Evolutionary conservation across 305 asterid genomes (phyloP).

Genomic region (Fraxinus dipetala): DNA sequence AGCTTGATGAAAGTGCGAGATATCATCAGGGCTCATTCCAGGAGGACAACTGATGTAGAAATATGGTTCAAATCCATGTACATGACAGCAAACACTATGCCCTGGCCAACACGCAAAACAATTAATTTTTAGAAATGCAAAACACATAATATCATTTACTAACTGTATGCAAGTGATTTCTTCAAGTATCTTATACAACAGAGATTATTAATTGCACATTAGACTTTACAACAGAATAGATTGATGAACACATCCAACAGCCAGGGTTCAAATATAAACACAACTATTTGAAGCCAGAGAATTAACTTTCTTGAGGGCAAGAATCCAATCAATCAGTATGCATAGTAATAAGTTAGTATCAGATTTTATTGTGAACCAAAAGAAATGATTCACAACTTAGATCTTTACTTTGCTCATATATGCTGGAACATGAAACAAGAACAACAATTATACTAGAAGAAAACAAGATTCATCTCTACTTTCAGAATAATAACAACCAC

Average conservation of each 20-base stretch:
- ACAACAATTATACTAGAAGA: constrained; percentile 16
- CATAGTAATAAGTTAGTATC: background rate
- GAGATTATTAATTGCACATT: background rate
- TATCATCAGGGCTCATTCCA: constrained; percentile 98
- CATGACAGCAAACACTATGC: constrained; percentile 89
- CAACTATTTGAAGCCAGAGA: background rate
- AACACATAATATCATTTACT: constrained; percentile 9
- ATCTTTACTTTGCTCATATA: constrained; percentile 4
- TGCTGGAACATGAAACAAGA: constrained; percentile 2
- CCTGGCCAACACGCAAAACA: constrained; percentile 46
- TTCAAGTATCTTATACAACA: constrained; percentile 7
- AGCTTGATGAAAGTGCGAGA: constrained; percentile 79
- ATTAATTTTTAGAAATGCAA: background rate
- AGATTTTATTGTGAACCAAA: background rate
- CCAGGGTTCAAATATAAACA: constrained; percentile 7
- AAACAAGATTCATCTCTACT: constrained; percentile 10
- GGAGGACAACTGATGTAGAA: constrained; percentile 85
- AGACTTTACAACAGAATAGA: background rate
- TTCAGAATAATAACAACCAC: background rate
- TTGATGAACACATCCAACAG: constrained; percentile 3
- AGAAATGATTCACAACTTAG: background rate
- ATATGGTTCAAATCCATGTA: constrained; percentile 96
- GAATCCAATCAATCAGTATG: constrained; percentile 12
- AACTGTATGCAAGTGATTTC: background rate
- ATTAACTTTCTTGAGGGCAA: background rate